Conservation (phyloP, 2,329 filamentous ascomycete species). For the Xylaria sp. region DNA sequence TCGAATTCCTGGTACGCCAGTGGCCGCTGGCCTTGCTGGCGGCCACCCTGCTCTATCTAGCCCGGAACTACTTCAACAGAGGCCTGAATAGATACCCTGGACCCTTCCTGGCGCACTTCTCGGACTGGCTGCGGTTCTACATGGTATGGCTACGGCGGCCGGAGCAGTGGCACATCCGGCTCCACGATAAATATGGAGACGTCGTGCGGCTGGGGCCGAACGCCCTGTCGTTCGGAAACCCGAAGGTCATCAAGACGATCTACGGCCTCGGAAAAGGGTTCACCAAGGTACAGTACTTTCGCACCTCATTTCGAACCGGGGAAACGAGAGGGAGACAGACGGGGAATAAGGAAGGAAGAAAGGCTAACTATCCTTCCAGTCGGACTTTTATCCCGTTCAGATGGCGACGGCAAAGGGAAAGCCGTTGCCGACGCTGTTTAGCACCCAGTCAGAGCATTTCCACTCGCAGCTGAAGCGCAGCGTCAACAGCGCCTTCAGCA, state of each 20-base stretch:
- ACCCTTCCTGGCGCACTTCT: constrained; percentile 7
- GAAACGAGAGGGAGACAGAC: too few relatives aligned
- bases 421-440: constrained; percentile 10
- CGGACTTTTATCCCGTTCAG: constrained; percentile 17
- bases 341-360: neutral
- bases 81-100: constrained; percentile 14
- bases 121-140: constrained; percentile 14
- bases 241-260: constrained; percentile 16
- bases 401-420: constrained; percentile 11
- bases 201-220: constrained; percentile 16
- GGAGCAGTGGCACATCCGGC: constrained; percentile 14
- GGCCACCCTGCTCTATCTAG: constrained; percentile 1
- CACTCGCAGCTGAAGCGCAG: constrained; percentile 14
- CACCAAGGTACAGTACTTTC: constrained; percentile 5
- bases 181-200: constrained; percentile 6
- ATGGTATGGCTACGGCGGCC: constrained; percentile 12
- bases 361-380: neutral
- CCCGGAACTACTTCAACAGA: constrained; percentile 13
- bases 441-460: constrained; percentile 14
- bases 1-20: constrained; percentile 7
- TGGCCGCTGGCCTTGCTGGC: constrained; percentile 8
- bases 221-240: constrained; percentile 10
- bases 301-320: too few relatives aligned
- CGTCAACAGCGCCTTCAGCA: constrained; percentile 13
- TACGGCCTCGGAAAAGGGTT: constrained; percentile 14